These are phyloP conservation scores for Saccharomycopsis fodiens DNA, from an alignment of 805 yeast genomes.

Conservation along the genomic window DNA sequence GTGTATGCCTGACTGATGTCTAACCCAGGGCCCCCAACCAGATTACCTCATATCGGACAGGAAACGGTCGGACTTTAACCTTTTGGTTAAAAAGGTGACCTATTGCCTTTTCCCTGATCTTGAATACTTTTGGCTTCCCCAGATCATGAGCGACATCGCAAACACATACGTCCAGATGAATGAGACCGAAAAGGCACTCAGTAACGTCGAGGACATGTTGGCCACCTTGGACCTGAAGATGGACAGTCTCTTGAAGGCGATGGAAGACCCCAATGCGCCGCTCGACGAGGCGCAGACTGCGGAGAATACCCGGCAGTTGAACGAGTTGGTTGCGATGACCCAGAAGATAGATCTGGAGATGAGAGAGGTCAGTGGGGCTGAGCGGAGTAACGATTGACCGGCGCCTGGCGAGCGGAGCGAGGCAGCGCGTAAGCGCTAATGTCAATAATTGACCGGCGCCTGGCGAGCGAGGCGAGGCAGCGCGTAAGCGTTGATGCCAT, in stretches of 20 bases:
- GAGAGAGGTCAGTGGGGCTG: background rate
- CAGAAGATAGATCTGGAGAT: background rate
- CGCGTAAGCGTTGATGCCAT: too few species aligned
- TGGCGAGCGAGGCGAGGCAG: too few species aligned
- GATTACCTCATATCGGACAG: too few species aligned
- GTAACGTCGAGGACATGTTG: constrained; percentile 9
- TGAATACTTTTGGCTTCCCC: too few species aligned
- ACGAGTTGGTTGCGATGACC: background rate
- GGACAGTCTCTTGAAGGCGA: background rate
- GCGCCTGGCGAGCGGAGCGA: too few species aligned
- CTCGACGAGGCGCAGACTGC: background rate
- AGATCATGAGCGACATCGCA: constrained; percentile 33
- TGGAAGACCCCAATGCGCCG: background rate
- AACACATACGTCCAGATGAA: constrained; percentile 53
- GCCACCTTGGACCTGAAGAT: constrained; percentile 9
- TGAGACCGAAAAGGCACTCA: constrained; percentile 55
- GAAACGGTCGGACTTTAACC: too few species aligned
- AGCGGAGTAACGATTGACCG: background rate
- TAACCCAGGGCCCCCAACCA: too few species aligned
- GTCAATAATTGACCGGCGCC: too few species aligned
- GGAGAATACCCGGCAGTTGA: background rate
- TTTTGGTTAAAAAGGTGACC: too few species aligned
- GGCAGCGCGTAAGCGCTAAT: too few species aligned
- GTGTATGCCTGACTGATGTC: too few species aligned
- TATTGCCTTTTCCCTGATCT: too few species aligned